Conservation (phyloP, 768 basidiomycete genomes). For the Hemileccinum rubropunctum region DNA sequence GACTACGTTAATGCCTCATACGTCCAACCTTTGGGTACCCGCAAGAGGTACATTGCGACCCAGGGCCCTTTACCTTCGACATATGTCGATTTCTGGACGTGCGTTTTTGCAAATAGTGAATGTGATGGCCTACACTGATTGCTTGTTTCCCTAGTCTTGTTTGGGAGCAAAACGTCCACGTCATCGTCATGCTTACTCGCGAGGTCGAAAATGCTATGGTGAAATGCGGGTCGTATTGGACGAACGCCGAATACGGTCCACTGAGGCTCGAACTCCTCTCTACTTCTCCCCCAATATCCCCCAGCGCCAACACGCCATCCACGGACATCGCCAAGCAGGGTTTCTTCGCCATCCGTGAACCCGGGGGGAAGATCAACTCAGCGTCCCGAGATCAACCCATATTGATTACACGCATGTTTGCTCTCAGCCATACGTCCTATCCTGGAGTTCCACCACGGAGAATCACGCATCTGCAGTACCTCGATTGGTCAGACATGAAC, state of each 20-base stretch:
- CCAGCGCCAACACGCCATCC: slow-evolving; percentile 33
- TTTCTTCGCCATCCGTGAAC: slow-evolving; percentile 38
- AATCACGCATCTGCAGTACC: slow-evolving; percentile 86
- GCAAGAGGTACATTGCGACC: slow-evolving; percentile 87
- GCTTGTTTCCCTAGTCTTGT: slow-evolving; percentile 51
- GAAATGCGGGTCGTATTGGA: slow-evolving; percentile 94
- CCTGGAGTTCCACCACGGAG: slow-evolving; percentile 59
- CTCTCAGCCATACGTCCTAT: slow-evolving; percentile 59
- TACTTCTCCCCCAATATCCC: slow-evolving; percentile 38
- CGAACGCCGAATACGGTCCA: slow-evolving; percentile 64
- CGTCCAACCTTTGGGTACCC: slow-evolving; percentile 83
- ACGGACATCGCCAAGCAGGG: slow-evolving; percentile 20
- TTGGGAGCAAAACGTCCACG: slow-evolving; percentile 93
- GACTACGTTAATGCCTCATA: slow-evolving; percentile 97
- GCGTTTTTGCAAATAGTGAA: slow-evolving; percentile 33
- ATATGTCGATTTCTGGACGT: slow-evolving; percentile 94
- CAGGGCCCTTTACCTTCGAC: slow-evolving; percentile 92
- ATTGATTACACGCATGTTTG: slow-evolving; percentile 62
- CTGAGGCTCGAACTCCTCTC: slow-evolving; percentile 56
- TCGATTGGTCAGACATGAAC: slow-evolving; percentile 96
- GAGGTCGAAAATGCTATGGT: slow-evolving; percentile 84
- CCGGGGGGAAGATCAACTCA: slow-evolving; percentile 6
- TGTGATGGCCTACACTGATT: slow-evolving; percentile 4
- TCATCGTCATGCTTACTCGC: slow-evolving; percentile 95
- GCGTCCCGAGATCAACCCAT: slow-evolving; percentile 17